phyloP scores from a whole-genome alignment of 768 basidiomycete genomes.

The Rhodotorula taiwanensis region DNA sequence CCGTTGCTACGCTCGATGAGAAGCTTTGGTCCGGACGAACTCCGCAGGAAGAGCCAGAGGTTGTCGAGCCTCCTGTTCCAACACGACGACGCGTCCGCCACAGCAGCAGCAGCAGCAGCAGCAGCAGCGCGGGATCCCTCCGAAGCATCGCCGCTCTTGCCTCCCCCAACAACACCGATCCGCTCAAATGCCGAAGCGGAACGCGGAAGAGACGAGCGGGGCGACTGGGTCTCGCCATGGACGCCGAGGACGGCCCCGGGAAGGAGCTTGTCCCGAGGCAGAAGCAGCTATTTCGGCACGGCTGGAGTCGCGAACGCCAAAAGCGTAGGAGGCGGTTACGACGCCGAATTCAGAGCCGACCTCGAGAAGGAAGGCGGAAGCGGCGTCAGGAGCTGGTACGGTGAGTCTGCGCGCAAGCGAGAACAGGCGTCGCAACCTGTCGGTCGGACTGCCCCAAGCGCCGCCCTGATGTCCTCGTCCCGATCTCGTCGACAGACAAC shows the following conservation, averaged over 20 bases:
- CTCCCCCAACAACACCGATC: background rate
- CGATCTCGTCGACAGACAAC: background rate
- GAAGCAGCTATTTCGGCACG: background rate
- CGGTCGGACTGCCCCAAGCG: no score
- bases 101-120: no score
- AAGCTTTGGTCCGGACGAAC: slow-evolving; percentile 5
- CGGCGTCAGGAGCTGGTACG: slow-evolving; percentile 45
- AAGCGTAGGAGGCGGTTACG: slow-evolving; percentile 15
- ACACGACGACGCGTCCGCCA: background rate
- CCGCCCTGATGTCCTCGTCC: no score
- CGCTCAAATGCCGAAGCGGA: background rate
- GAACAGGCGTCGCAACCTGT: no score
- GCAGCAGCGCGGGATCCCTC: no score
- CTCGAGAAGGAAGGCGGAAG: slow-evolving; percentile 33
- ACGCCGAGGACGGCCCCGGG: no score
- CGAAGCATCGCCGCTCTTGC: no score
- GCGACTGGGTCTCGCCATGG: background rate
- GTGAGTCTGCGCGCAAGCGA: background rate
- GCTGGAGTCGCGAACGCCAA: background rate
- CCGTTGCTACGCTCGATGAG: slow-evolving; percentile 3
- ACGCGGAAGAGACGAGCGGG: background rate
- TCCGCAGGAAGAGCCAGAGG: slow-evolving; percentile 5
- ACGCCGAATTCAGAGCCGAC: slow-evolving; percentile 25
- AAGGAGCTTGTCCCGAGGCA: background rate
- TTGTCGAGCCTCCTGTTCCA: slow-evolving; percentile 9